Evolutionary conservation across 257 asterid species (phyloP).

Genomic region (Solanum paucissectum): DNA sequence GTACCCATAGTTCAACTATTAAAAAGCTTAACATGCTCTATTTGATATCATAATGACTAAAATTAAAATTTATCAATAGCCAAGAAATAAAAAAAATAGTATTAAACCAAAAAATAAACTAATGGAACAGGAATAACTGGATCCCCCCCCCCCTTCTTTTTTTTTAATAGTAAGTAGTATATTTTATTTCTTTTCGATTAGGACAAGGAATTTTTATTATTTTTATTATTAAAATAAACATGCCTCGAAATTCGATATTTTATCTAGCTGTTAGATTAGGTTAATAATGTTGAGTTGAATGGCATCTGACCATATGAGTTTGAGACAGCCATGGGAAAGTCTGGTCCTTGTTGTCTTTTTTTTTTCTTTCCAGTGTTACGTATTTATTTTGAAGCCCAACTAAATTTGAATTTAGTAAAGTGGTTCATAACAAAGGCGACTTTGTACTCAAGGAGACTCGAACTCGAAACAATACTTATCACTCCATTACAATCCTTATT

Average conservation of each 20-base stretch:
- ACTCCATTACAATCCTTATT: slow-evolving; percentile 1
- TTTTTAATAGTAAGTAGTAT: not conserved
- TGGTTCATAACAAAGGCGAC: no score
- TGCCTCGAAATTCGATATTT: slow-evolving; percentile 27
- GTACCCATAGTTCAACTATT: not conserved
- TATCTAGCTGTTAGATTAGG: slow-evolving; percentile 51
- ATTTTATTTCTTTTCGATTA: not conserved
- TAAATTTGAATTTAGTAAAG: no score
- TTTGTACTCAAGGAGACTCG: no score
- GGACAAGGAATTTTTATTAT: not conserved
- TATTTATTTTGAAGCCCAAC: no score
- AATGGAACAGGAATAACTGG: not conserved
- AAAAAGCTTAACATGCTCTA: no score
- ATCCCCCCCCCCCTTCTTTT: not conserved
- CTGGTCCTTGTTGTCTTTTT: slow-evolving; percentile 36
- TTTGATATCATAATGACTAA: no score
- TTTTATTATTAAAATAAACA: not conserved
- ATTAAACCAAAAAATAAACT: not conserved
- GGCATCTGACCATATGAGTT: not conserved
- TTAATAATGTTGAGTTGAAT: slow-evolving; percentile 1
- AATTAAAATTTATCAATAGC: no score
- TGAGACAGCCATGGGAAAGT: slow-evolving; percentile 20
- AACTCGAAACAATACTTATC: no score
- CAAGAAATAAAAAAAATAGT: no score
- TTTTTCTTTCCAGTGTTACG: rapidly evolving